A percentile compares a stretch with the other conserved stretches of the same genome.
Conservation (phyloP, 2,329 filamentous ascomycete genomes). For the Periconia sp. region DNA sequence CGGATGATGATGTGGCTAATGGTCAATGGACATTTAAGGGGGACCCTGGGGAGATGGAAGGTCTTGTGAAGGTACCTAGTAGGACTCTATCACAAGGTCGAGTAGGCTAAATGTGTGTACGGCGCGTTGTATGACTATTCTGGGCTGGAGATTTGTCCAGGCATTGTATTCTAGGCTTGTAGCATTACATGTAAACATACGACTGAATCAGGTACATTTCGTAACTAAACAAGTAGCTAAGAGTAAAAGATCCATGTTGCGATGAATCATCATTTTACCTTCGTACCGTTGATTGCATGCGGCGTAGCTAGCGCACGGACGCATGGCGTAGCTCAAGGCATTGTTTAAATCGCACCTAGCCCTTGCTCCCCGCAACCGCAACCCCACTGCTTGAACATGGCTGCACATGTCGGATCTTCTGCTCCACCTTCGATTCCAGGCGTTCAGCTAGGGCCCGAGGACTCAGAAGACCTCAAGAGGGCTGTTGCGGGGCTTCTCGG, state of each 20-base stretch:
- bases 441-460: constrained; percentile 20
- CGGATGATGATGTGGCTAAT: constrained; percentile 54
- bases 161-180: background rate
- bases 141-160: constrained; percentile 2
- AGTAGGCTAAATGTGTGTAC: no score
- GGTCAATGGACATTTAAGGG: constrained; percentile 54
- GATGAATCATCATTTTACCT: no score
- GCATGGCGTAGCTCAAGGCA: no score
- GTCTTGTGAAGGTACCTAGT: constrained; percentile 25
- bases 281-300: no score
- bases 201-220: background rate
- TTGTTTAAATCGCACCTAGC: background rate
- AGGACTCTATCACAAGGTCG: constrained; percentile 2
- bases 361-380: background rate
- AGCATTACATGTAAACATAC: background rate
- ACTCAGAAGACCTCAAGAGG: constrained; percentile 58
- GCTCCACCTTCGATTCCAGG: constrained; percentile 41
- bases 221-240: no score
- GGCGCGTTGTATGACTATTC: background rate
- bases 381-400: background rate
- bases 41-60: constrained; percentile 44
- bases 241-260: no score
- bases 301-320: no score
- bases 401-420: constrained; percentile 3
- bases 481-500: constrained; percentile 77